Conservation (phyloP, 2,329 filamentous ascomycete genomes). For the Berkeleyomyces basicola region DNA sequence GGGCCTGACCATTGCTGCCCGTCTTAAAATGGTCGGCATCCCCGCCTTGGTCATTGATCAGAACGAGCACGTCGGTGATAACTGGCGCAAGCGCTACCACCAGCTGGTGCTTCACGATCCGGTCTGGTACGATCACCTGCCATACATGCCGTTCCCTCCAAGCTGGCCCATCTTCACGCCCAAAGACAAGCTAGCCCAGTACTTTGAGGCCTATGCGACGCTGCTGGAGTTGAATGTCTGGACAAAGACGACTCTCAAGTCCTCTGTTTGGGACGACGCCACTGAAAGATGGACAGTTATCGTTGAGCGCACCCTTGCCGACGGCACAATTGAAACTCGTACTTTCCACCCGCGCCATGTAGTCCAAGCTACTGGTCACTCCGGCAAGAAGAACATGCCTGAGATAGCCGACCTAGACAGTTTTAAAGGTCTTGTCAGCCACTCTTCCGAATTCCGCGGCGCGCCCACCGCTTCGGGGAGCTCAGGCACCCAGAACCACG, state of each 20-base stretch:
- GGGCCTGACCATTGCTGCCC: constrained; percentile 39
- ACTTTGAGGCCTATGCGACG: constrained; percentile 47
- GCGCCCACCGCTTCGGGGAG: constrained; percentile 23
- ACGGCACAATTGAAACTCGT: constrained; percentile 32
- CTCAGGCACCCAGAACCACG: constrained; percentile 34
- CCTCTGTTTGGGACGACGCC: constrained; percentile 33
- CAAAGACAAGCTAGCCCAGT: constrained; percentile 55
- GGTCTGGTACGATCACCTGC: constrained; percentile 43
- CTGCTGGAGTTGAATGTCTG: constrained; percentile 54
- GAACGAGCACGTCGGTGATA: constrained; percentile 42
- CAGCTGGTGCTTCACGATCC: constrained; percentile 54
- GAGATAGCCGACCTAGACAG: constrained; percentile 36
- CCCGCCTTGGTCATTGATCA: constrained; percentile 40
- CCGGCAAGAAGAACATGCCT: constrained; percentile 47
- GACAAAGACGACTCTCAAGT: constrained; percentile 34
- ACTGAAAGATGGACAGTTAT: constrained; percentile 37
- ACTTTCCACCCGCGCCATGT: constrained; percentile 45
- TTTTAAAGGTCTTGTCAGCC: constrained; percentile 45
- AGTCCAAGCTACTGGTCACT: constrained; percentile 51
- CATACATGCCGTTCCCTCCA: constrained; percentile 46
- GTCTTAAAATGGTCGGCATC: constrained; percentile 42
- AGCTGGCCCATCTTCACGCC: constrained; percentile 55
- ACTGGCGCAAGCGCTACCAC: constrained; percentile 46
- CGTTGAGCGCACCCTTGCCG: constrained; percentile 31
- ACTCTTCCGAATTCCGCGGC: constrained; percentile 43